Evolutionary conservation across 371 early-diverging fungal genomes (phyloP).

Genomic region (Haplosporangium sp.): DNA sequence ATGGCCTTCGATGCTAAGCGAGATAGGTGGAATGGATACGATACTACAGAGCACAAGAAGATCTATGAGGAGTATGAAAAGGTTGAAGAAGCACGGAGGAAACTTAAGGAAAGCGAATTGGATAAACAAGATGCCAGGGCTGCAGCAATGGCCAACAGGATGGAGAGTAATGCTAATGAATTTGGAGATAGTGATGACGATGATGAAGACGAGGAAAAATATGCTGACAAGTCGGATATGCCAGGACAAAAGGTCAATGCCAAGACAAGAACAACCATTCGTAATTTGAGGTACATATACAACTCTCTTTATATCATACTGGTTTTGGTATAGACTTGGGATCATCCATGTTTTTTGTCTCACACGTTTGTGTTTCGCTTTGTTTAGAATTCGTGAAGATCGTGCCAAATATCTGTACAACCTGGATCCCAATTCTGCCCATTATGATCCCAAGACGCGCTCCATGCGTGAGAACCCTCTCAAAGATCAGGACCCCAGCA

Average conservation of each 20-base stretch:
- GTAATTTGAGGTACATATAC: conserved; percentile 84
- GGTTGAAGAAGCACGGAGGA: conserved; percentile 88
- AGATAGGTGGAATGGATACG: conserved; percentile 98
- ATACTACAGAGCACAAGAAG: conserved; percentile 85
- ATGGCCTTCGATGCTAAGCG: conserved; percentile 95
- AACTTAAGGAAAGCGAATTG: conserved; percentile 83
- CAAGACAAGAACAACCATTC: conserved; percentile 93
- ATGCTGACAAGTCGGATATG: conserved; percentile 91
- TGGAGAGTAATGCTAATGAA: conserved; percentile 52
- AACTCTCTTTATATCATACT: too few relatives aligned
- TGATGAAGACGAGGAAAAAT: conserved; percentile 90
- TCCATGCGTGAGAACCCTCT: conserved; percentile 98
- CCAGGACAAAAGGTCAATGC: conserved; percentile 92
- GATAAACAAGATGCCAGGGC: conserved; percentile 75
- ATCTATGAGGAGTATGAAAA: conserved; percentile 90
- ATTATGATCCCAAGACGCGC: conserved; percentile 98
- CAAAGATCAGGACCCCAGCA: conserved; percentile 71
- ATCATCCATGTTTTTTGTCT: not conserved
- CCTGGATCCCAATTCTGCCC: conserved; percentile 93
- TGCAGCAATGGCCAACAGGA: conserved; percentile 56
- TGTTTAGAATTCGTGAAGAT: conserved; percentile 94
- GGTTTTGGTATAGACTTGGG: not conserved
- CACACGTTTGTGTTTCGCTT: not conserved
- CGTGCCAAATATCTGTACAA: conserved; percentile 97
- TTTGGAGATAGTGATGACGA: conserved; percentile 70